A percentile compares a stretch with the other conserved stretches of the same genome.
Conservation (phyloP, 2,329 filamentous ascomycete genomes). For the Cladorrhinum sp. region DNA sequence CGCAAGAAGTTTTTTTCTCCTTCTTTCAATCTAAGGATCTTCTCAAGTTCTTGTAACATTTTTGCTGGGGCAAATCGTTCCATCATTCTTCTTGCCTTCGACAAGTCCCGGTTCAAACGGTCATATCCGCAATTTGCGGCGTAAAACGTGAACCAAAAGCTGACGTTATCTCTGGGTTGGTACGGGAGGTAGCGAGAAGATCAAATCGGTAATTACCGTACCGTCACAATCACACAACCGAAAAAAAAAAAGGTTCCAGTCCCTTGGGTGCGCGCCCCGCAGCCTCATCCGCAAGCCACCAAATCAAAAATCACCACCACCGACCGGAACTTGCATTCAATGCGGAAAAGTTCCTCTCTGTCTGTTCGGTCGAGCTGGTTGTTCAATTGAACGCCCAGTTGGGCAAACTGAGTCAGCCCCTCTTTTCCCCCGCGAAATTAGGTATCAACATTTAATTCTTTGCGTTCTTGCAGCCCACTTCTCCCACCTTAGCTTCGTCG, state of each 20-base stretch:
- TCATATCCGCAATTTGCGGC: not conserved
- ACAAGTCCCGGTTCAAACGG: not conserved
- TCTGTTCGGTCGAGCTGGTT: not conserved
- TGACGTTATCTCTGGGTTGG: not conserved
- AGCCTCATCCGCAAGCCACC: not conserved
- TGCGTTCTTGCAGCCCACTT: not conserved
- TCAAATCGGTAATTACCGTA: not conserved
- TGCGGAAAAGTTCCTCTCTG: not conserved
- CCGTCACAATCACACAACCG: not conserved
- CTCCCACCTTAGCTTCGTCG: not conserved
- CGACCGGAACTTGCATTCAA: not conserved
- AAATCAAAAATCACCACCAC: not conserved
- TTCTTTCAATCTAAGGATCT: not conserved
- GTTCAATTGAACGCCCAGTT: not conserved
- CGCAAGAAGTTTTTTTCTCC: not conserved
- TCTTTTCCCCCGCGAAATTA: not conserved
- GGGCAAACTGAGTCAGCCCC: not conserved
- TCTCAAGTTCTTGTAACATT: not conserved
- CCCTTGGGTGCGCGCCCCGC: not conserved
- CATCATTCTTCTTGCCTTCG: not conserved
- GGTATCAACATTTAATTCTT: not conserved
- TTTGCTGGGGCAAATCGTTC: not conserved
- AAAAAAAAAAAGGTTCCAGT: not conserved
- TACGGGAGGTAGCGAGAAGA: not conserved
- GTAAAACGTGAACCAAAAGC: not conserved